Base-by-base conservation (phyloP, 2,329 filamentous ascomycete species). In the Diaporthe velutina region DNA sequence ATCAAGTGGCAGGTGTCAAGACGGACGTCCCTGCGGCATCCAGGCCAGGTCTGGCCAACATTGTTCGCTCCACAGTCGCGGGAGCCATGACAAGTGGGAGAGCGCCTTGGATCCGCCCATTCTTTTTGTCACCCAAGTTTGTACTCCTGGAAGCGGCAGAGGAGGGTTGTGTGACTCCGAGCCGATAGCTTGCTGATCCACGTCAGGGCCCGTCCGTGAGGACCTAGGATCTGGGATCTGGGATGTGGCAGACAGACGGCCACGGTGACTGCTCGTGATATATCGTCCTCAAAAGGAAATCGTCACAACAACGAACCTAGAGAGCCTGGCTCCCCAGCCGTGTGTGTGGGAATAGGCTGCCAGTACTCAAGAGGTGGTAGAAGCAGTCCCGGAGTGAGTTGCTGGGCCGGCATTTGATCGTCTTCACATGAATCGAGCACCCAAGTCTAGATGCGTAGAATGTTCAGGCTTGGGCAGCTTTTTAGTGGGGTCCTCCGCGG, bases 401-500 rank as follows among this genome's bases (percentile, higher is more conserved):
- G n/a, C 42, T 15, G 10, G 40, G 19, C 6, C 10, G 28, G 42
- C 42, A 52, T 40, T 25, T 50, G 64, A 67, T 54, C 45, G 64
- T 66, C 61, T 67, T 54, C 64, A 68, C 64, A 68, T 68, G 33
- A 68, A 68, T 68, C 64, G 33, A 35, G 64, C 33, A 38, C 33
- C 33, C 33, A 22, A 40, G 45, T 38, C 64, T 54, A 54, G 64
- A 68, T 54, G 61, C 42, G 40, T 25, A 33, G 42, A 22, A 50
- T 40, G 48, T 22, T 54, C n/a, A 40, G 64, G 45, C 48, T 54
- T 54, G 48, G 64, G 64, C 64, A 68, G 64, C 64, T 68, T 68
- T 68, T 68, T 54, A 68, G 64, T 68, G 64, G 64, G 25, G 64
- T 54, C 40, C 33, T 68, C n/a, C 48, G 22, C 30, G 48, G 48